These are phyloP conservation scores for Pulicaria dysenterica DNA, from an alignment of 129 eudicot species.

Conservation along the genomic window DNA sequence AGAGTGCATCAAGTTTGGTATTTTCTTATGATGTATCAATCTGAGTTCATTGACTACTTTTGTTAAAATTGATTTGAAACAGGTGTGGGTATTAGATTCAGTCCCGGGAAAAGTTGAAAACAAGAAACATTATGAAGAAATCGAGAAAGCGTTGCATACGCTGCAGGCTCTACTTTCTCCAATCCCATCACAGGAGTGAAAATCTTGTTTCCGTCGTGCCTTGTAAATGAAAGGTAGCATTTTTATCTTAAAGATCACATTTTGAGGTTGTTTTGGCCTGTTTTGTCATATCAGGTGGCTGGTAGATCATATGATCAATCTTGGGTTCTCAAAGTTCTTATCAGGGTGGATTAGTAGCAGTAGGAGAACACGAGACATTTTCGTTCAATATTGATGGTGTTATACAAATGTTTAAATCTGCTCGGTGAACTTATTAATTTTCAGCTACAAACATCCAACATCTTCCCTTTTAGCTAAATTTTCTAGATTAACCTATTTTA, in stretches of 20 bases:
- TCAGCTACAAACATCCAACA: background rate
- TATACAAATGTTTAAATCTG: slow-evolving; percentile 66
- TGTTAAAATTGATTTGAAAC: slow-evolving; percentile 58
- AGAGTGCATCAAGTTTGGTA: too few relatives aligned
- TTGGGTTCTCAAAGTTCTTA: slow-evolving; percentile 68
- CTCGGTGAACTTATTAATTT: slow-evolving; percentile 37
- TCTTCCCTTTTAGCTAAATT: background rate
- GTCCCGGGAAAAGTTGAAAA: slow-evolving; percentile 80
- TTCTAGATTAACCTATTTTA: background rate
- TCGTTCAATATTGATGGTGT: slow-evolving; percentile 70
- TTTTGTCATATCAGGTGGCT: slow-evolving; percentile 56
- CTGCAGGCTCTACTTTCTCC: slow-evolving; percentile 73
- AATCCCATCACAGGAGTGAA: slow-evolving; percentile 76
- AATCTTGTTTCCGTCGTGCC: too few relatives aligned
- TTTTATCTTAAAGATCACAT: background rate
- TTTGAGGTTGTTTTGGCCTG: background rate
- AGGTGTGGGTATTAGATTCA: slow-evolving; percentile 97
- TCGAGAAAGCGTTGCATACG: slow-evolving; percentile 85
- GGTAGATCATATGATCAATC: slow-evolving; percentile 69
- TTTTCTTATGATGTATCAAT: too few relatives aligned
- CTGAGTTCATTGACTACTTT: too few relatives aligned
- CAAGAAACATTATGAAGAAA: slow-evolving; percentile 68
- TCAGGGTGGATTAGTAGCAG: slow-evolving; percentile 68
- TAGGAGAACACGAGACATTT: slow-evolving; percentile 55
- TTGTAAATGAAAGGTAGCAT: too few relatives aligned